Conservation (phyloP, 495 filamentous ascomycete species). For the Staphylotrichum longicolle region DNA sequence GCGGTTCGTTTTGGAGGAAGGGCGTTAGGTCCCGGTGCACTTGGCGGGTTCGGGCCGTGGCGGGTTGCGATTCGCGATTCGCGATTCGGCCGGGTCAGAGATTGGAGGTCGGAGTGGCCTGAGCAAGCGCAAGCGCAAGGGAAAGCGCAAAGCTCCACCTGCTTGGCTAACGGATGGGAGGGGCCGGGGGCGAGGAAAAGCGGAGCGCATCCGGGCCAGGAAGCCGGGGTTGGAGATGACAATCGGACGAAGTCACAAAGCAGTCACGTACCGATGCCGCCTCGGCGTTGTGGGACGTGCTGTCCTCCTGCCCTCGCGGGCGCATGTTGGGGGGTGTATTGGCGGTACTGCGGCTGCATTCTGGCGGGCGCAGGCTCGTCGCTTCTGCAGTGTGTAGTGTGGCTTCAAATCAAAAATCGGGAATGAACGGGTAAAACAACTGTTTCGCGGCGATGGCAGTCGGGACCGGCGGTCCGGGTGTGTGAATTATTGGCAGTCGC, state of each 20-base stretch:
- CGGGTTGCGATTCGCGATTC: conserved; percentile 4
- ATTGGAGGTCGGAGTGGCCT: conserved; percentile 10
- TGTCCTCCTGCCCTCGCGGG: conserved; percentile 30
- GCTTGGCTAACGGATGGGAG: not conserved
- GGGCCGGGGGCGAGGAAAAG: conserved; percentile 21
- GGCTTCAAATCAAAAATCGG: not conserved
- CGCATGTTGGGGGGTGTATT: conserved; percentile 45
- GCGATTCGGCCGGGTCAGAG: not conserved
- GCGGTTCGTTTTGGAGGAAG: not conserved
- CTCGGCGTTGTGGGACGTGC: conserved; percentile 43
- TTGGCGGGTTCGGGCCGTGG: not conserved
- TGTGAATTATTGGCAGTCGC: conserved; percentile 13
- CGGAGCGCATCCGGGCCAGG: conserved; percentile 21
- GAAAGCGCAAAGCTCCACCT: conserved; percentile 20
- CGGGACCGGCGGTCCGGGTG: conserved; percentile 9
- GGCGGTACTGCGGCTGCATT: conserved; percentile 51
- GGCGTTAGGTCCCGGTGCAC: not conserved
- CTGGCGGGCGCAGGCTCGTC: conserved; percentile 6
- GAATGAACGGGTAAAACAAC: not conserved
- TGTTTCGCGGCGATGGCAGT: not conserved
- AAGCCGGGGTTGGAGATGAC: conserved; percentile 8
- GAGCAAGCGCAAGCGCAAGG: not conserved
- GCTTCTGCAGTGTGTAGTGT: not conserved
- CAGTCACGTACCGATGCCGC: conserved; percentile 50
- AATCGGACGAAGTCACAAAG: conserved; percentile 18